Base-by-base conservation (phyloP, 352 stramenopile species). In the Globisporangium viniferum region DNA sequence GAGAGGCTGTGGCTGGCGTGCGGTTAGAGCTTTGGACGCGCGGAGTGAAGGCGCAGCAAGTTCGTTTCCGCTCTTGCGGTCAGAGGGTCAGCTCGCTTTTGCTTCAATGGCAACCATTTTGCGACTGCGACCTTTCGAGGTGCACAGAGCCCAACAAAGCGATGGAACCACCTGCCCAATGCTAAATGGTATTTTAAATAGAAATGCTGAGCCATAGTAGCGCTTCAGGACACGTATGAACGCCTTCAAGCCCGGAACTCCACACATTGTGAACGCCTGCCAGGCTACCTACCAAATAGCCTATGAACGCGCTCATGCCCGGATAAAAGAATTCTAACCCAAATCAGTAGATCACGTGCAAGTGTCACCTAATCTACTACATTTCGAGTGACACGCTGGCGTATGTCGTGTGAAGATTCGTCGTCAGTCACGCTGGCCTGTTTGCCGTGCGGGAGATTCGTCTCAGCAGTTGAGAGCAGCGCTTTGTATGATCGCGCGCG, bases 401-500 rank as follows among this genome's bases (percentile, higher is more conserved):
- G 44, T 49, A 10, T 20, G 0, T 24, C 24, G 24, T n/a, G 18
- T 20, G 18, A 22, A 49, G 20, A 18, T 61, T 20, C 18, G 35
- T 64, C 58, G 58, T 36, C 58, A 64, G 35, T 64, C 58, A 27
- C 22, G 29, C 15, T 24, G 55, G 3, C 29, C 31, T 10, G 36
- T 54, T 55, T 55, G 35, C 20, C 36, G 27, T 3, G 51, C 36
- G 15, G 7, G 39, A 64, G 59, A 64, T 64, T 64, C 59, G 59
- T 64, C 59, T 64, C 39, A 57, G 59, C 12, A 9, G 41, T 6
- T 6, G 53, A 46, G 48, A 29, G 39, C 59, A 24, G 59, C 59
- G 24, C 24, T 64, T 64, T 64, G 59, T 64, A 64, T 64, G 41
- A 39, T 54, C 59, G 39, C 14, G 6, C 3, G 24, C n/a, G 14